A percentile compares a stretch with the other conserved stretches of the same genome.
phyloP scores from a whole-genome alignment of 1,139 yeast genomes.

The Yamadazyma trypodendri region DNA sequence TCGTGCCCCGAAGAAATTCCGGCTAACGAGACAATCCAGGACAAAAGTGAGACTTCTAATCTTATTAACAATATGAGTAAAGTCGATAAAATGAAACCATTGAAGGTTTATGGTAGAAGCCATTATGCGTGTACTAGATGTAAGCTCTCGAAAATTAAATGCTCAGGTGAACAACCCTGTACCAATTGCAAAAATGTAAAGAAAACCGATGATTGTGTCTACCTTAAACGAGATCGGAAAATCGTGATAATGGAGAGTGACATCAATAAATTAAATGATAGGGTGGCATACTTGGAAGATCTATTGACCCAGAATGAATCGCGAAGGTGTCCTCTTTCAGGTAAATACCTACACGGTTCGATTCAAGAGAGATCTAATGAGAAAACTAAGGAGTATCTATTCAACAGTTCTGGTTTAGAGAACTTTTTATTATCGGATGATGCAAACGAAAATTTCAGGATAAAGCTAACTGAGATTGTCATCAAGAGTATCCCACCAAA shows the following conservation, averaged over 20 bases:
- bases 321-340: background rate
- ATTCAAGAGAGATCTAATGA: conserved; percentile 15
- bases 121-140: conserved; percentile 45
- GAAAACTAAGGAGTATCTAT: conserved; percentile 13
- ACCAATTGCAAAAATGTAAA: conserved; percentile 36
- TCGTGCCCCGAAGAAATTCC: too few relatives aligned
- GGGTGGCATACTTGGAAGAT: conserved; percentile 36
- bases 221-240: conserved; percentile 51
- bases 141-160: conserved; percentile 36
- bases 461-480: conserved; percentile 22
- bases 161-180: conserved; percentile 48
- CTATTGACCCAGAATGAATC: conserved; percentile 2
- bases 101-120: conserved; percentile 41
- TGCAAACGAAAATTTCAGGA: conserved; percentile 26
- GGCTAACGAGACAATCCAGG: too few relatives aligned
- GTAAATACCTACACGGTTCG: background rate
- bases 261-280: conserved; percentile 39
- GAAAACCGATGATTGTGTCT: conserved; percentile 39
- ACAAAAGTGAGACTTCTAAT: background rate
- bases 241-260: conserved; percentile 54
- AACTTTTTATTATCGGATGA: conserved; percentile 23
- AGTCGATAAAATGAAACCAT: conserved; percentile 31
- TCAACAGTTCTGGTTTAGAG: conserved; percentile 17
- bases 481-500: conserved; percentile 20
- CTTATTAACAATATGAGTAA: conserved; percentile 6